A percentile compares a stretch with the other conserved stretches of the same genome.
phyloP scores from a whole-genome alignment of 352 stramenopile species.

The Aphanomyces stellatus region DNA sequence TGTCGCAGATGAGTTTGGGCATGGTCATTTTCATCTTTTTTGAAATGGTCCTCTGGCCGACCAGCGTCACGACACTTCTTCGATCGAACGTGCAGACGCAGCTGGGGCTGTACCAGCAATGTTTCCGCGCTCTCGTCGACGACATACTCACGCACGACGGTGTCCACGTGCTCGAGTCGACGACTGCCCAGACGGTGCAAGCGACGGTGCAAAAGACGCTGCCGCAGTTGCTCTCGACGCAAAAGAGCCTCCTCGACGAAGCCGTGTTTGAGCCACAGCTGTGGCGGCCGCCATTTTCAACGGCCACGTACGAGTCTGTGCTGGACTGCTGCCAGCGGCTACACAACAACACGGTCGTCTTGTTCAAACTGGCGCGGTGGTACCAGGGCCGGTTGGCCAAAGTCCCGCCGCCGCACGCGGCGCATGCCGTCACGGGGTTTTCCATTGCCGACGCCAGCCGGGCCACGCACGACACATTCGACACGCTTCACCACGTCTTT shows the following conservation, averaged over 20 bases:
- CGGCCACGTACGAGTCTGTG: conserved; percentile 61
- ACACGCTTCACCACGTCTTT: conserved; percentile 64
- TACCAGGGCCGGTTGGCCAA: conserved; percentile 39
- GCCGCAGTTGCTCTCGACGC: conserved; percentile 41
- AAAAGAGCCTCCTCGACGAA: conserved; percentile 46
- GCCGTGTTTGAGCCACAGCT: conserved; percentile 52
- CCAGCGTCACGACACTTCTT: conserved; percentile 53
- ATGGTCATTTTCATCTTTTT: conserved; percentile 68
- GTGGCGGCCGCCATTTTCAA: conserved; percentile 62
- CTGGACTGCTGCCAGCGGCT: conserved; percentile 46
- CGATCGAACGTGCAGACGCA: conserved; percentile 69
- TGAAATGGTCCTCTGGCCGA: conserved; percentile 52
- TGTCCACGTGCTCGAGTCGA: neutral
- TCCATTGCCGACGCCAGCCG: conserved; percentile 41
- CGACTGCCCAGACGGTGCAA: too few species aligned
- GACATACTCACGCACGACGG: conserved; percentile 39
- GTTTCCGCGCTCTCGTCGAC: conserved; percentile 55
- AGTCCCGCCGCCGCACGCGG: neutral
- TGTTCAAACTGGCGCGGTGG: conserved; percentile 71
- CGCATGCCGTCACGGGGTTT: conserved; percentile 12
- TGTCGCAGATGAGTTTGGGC: conserved; percentile 67
- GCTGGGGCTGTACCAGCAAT: conserved; percentile 45
- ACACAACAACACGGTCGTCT: conserved; percentile 73
- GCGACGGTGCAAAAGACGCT: conserved; percentile 47
- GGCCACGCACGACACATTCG: conserved; percentile 52